phyloP scores from a whole-genome alignment of 140 eudicot species.

The Bidens hawaiensis region DNA sequence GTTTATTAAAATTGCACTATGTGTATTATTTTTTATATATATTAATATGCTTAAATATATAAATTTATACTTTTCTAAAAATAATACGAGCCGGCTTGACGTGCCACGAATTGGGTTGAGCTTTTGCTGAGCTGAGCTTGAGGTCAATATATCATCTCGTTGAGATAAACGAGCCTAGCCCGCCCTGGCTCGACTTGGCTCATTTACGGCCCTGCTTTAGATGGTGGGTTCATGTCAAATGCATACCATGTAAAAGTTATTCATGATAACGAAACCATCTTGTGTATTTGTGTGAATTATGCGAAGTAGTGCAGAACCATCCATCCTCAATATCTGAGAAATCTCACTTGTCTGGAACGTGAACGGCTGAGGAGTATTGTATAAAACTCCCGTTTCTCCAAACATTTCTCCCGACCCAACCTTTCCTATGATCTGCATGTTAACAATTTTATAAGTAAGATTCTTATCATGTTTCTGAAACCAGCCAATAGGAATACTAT shows the following conservation, averaged over 20 bases:
- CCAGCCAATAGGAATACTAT: neutral
- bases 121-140: no score
- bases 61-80: no score
- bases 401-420: constrained; percentile 63
- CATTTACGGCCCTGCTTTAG: no score
- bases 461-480: constrained; percentile 3
- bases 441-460: constrained; percentile 1
- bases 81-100: no score
- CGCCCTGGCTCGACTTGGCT: no score
- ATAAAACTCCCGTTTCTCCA: constrained; percentile 88
- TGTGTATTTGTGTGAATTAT: constrained; percentile 57
- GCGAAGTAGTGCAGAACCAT: constrained; percentile 48
- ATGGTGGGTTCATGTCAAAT: constrained; percentile 12
- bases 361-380: constrained; percentile 80
- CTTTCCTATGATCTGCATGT: constrained; percentile 60
- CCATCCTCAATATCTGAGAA: constrained; percentile 77
- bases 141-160: no score
- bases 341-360: constrained; percentile 75
- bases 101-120: no score
- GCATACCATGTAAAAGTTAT: constrained; percentile 77
- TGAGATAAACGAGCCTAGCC: no score
- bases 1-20: no score
- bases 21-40: no score
- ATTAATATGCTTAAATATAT: no score
- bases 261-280: constrained; percentile 69